These are phyloP conservation scores for Lachnellula subtilissima DNA, from an alignment of 2,329 filamentous ascomycete species.

Conservation along the genomic window DNA sequence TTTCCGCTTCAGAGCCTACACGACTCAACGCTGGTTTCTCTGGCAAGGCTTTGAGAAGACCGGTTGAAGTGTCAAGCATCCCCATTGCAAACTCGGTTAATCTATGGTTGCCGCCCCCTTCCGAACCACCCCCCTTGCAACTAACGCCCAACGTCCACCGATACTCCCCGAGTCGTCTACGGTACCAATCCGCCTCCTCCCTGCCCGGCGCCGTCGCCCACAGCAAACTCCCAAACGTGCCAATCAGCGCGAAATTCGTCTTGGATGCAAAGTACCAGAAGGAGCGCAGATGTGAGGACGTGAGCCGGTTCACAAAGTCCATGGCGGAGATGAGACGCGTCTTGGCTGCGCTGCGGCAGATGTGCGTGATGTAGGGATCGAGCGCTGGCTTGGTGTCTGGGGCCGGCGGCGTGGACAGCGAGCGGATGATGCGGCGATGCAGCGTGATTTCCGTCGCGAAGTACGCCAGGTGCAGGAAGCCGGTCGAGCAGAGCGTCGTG, in stretches of 20 bases:
- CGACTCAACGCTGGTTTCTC: constrained; percentile 65
- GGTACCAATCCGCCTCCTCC: constrained; percentile 92
- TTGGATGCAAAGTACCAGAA: constrained; percentile 92
- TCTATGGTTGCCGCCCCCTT: constrained; percentile 46
- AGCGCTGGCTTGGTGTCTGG: constrained; percentile 39
- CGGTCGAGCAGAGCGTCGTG: constrained; percentile 53
- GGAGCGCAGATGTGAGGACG: constrained; percentile 76
- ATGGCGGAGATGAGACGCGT: constrained; percentile 91
- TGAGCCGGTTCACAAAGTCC: constrained; percentile 93
- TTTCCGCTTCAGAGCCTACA: constrained; percentile 33
- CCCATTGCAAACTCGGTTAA: constrained; percentile 70
- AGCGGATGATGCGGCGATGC: constrained; percentile 84
- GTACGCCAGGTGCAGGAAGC: constrained; percentile 85
- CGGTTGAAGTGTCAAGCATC: constrained; percentile 68
- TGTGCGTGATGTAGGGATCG: constrained; percentile 81
- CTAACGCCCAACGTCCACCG: constrained; percentile 90
- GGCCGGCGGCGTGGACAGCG: constrained; percentile 50
- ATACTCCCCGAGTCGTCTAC: constrained; percentile 79
- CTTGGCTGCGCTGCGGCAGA: constrained; percentile 90
- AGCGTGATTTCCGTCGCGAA: constrained; percentile 93
- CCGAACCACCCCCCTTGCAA: constrained; percentile 47
- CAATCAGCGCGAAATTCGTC: constrained; percentile 90
- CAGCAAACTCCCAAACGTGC: constrained; percentile 84
- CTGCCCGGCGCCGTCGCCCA: constrained; percentile 83
- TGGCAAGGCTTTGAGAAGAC: constrained; percentile 63